Base-by-base conservation (phyloP, 2,329 filamentous ascomycete genomes). In the Pseudocercospora fuligena region DNA sequence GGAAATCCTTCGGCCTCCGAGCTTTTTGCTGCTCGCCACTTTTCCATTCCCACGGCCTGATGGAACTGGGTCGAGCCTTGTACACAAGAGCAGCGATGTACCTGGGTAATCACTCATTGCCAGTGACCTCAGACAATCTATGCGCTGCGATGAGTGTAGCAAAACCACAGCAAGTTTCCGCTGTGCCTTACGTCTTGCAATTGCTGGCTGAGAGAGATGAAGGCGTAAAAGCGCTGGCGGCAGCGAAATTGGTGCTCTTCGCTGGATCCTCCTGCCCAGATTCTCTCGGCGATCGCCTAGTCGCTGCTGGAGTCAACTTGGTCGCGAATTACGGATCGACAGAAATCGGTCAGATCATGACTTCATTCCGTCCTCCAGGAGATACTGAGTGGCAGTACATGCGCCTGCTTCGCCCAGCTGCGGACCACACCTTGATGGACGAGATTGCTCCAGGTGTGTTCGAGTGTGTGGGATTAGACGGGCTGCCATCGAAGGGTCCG, bases 131-230 rank as follows among this genome's bases (percentile, higher is more conserved):
- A 7, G 72, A 73, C 43, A 75, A 77, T 40, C 67, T 79, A 21
- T 69, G 75, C 3, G 67, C 68, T 19, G 74, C 74, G 7, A 66
- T 78, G 54, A 61, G 66, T n/a, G 67, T 73, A 3, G 71, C 74
- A 29, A 74, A 72, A 63, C 76, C 73, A 82, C 70, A 89, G 61
- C 84, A 90, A 33, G 84, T 89, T 64, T 84, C 82, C 2, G 73
- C 72, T 12, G 89, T 91, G 0, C 89, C 89, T 0, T 91, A 90
- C 69, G 84, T 86, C 0, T 75, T 91, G 19, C 90, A 90, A 72
- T 77, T 91, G 0, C 79, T 91, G 0, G 84, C 84, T 0, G 89
- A 91, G 73, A 82, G 83, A 0, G 78, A 85, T 0, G 81, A 84
- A 19, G 89, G 88, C 25, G 71, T 78, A 16, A 60, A 70, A 23